Evolutionary conservation across 2,329 filamentous ascomycete species (phyloP).

Genomic region (Shiraia bambusicola): DNA sequence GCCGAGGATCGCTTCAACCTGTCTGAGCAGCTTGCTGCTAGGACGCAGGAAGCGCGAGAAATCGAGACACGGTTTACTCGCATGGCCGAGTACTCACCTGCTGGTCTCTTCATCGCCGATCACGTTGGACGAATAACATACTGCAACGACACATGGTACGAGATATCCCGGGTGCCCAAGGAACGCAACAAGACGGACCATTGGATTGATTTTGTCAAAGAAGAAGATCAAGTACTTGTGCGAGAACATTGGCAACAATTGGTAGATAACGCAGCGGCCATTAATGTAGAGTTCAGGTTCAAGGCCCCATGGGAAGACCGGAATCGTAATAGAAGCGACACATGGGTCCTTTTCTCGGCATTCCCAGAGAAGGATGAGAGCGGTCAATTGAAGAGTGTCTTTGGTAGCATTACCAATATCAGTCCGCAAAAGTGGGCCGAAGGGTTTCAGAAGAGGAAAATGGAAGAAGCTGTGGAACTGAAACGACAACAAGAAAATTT

Average conservation of each 20-base stretch:
- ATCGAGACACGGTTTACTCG: conserved; percentile 77
- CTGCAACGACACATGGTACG: conserved; percentile 75
- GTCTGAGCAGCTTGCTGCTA: conserved; percentile 69
- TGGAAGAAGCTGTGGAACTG: conserved; percentile 77
- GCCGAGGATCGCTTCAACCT: conserved; percentile 76
- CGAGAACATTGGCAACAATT: conserved; percentile 64
- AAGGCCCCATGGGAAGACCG: conserved; percentile 65
- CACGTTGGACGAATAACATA: conserved; percentile 70
- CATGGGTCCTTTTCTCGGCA: conserved; percentile 76
- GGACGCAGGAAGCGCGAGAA: conserved; percentile 58
- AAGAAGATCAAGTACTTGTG: conserved; percentile 64
- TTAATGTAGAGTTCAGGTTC: conserved; percentile 75
- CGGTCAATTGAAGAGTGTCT: conserved; percentile 70
- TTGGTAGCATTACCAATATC: conserved; percentile 82
- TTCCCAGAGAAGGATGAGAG: conserved; percentile 69
- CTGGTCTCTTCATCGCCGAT: conserved; percentile 84
- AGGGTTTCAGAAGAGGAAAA: conserved; percentile 72
- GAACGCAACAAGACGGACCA: conserved; percentile 59
- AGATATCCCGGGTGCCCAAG: conserved; percentile 67
- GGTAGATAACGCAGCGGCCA: conserved; percentile 61
- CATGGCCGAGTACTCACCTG: conserved; percentile 82
- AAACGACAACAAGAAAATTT: conserved; percentile 82
- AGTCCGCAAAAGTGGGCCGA: conserved; percentile 84
- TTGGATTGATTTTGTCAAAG: conserved; percentile 72
- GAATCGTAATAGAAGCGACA: conserved; percentile 60